Conservation (phyloP, 768 basidiomycete species). For the Boletus rufocinnamomeus region DNA sequence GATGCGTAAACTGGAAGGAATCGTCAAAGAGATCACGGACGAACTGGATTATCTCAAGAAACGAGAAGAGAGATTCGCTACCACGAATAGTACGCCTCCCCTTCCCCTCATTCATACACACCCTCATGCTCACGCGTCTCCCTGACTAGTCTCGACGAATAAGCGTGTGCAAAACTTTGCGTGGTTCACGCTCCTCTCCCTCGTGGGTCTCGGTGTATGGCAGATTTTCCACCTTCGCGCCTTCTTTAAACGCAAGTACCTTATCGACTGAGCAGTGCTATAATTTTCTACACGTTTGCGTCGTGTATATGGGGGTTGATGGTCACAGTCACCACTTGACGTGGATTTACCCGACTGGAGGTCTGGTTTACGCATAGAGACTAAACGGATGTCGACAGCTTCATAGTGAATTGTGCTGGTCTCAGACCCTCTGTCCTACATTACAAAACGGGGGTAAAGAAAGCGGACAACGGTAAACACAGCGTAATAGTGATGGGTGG, state of each 20-base stretch:
- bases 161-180: constrained; percentile 90
- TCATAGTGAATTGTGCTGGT: background rate
- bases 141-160: constrained; percentile 80
- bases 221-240: constrained; percentile 92
- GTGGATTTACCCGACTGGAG: background rate
- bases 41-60: constrained; percentile 90
- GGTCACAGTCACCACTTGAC: background rate
- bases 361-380: background rate
- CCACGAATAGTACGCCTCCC: constrained; percentile 83
- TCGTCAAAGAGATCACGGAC: constrained; percentile 93
- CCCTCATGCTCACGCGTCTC: background rate
- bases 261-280: constrained; percentile 64
- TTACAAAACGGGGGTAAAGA: constrained; percentile 2
- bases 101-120: background rate
- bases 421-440: constrained; percentile 14
- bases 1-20: constrained; percentile 95
- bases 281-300: constrained; percentile 8
- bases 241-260: constrained; percentile 95
- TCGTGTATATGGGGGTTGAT: background rate
- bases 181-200: constrained; percentile 79
- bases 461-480: background rate
- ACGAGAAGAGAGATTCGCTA: constrained; percentile 85
- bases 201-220: constrained; percentile 85
- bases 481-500: background rate
- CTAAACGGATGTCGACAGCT: background rate